These are phyloP conservation scores for Alternaria solani DNA, from an alignment of 2,329 filamentous ascomycete genomes.

Conservation along the genomic window DNA sequence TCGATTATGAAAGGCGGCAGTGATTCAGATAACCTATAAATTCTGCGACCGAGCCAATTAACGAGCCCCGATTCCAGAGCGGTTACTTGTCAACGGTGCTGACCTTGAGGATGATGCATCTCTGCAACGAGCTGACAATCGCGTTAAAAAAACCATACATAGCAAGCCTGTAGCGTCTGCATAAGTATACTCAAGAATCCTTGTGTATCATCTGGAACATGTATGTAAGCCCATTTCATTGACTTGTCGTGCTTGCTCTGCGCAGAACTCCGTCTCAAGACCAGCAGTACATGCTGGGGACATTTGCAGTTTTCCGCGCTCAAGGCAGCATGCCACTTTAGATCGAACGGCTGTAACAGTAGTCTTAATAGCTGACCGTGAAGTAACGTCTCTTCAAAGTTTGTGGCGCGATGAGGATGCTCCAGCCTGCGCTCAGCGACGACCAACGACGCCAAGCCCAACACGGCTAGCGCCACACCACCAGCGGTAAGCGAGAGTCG, in stretches of 20 bases:
- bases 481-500: conserved; percentile 8
- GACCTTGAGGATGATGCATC: not conserved
- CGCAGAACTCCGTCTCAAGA: not conserved
- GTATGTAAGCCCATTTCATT: not conserved
- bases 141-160: not conserved
- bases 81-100: not conserved
- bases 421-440: not conserved
- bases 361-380: not conserved
- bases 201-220: not conserved
- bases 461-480: conserved; percentile 1
- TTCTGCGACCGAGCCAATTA: not conserved
- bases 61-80: not conserved
- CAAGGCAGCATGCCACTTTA: no score
- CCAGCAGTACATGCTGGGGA: not conserved
- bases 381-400: not conserved
- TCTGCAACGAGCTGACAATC: not conserved
- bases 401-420: not conserved
- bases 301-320: not conserved
- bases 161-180: not conserved
- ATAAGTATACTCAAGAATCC: not conserved
- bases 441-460: not conserved
- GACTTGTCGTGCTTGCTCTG: not conserved
- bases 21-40: not conserved
- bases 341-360: no score
- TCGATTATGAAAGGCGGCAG: not conserved